Evolutionary conservation across 2,329 filamentous ascomycete species (phyloP).

Genomic region (Sporothrix humicola): DNA sequence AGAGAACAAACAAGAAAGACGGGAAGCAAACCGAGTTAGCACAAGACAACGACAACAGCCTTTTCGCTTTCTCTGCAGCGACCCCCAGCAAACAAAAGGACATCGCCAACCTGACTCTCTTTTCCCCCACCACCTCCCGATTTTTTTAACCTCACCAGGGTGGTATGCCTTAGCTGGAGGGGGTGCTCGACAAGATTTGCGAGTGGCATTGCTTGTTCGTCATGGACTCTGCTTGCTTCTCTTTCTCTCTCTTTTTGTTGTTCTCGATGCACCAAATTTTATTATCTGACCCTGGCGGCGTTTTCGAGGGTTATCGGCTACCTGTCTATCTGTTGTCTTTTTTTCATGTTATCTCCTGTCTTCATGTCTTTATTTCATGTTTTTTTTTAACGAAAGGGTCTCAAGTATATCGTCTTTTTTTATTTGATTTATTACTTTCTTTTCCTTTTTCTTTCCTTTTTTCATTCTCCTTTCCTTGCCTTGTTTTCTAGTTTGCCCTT

Average conservation of each 20-base stretch:
- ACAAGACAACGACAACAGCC: background rate
- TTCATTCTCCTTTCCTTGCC: slow-evolving; percentile 6
- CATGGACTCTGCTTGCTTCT: background rate
- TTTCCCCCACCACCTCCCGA: background rate
- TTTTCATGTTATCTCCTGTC: background rate
- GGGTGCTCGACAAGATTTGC: slow-evolving; percentile 2
- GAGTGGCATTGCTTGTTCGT: background rate
- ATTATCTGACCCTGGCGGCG: slow-evolving; percentile 27
- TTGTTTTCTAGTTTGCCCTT: background rate
- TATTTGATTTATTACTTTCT: background rate
- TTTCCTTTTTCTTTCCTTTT: background rate
- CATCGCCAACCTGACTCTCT: background rate
- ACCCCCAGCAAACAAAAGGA: slow-evolving; percentile 2
- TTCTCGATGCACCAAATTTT: slow-evolving; percentile 25
- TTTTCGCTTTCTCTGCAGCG: background rate
- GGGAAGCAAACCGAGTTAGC: background rate
- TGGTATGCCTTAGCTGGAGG: slow-evolving; percentile 7
- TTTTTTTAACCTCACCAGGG: background rate
- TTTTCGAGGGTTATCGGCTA: slow-evolving; percentile 31
- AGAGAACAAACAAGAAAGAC: background rate
- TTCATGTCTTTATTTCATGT: background rate
- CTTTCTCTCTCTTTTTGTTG: background rate
- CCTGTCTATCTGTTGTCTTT: slow-evolving; percentile 16
- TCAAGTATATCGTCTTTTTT: background rate
- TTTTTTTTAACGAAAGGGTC: background rate